Conservation (phyloP, 352 stramenopile genomes). For the Halophytophthora polymorphica region DNA sequence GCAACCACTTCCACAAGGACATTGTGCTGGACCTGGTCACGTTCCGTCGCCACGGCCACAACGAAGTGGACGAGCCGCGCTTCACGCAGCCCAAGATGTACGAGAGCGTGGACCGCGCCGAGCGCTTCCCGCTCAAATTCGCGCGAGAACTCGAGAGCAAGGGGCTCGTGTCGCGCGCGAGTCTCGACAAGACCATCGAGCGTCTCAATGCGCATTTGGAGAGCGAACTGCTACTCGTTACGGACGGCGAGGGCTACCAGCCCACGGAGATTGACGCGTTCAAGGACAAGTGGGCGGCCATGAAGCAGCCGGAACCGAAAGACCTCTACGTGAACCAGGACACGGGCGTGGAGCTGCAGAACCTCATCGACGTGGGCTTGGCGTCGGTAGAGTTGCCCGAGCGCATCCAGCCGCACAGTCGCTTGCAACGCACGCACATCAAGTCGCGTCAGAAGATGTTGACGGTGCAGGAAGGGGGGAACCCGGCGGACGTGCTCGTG, state of each 20-base stretch:
- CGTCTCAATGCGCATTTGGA: constrained; percentile 65
- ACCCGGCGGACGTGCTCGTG: constrained; percentile 44
- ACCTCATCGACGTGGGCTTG: constrained; percentile 55
- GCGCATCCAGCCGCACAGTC: constrained; percentile 57
- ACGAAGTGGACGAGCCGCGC: constrained; percentile 86
- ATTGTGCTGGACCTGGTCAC: constrained; percentile 84
- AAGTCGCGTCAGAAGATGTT: constrained; percentile 74
- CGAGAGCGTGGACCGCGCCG: constrained; percentile 55
- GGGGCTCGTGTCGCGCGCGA: constrained; percentile 51
- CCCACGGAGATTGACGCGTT: constrained; percentile 73
- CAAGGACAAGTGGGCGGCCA: constrained; percentile 63
- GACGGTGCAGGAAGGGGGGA: constrained; percentile 25
- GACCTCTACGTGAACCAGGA: constrained; percentile 52
- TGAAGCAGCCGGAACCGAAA: constrained; percentile 40
- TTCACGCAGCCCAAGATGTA: constrained; percentile 91
- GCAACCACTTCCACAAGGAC: constrained; percentile 83
- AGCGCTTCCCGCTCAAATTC: constrained; percentile 70
- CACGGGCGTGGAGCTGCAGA: constrained; percentile 57
- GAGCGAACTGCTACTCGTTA: constrained; percentile 51
- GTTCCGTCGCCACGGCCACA: constrained; percentile 87
- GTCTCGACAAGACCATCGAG: constrained; percentile 58
- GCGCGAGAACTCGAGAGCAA: constrained; percentile 55
- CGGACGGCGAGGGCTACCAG: constrained; percentile 41
- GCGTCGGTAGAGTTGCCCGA: constrained; percentile 62
- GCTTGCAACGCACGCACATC: constrained; percentile 78